These are phyloP conservation scores for Cyclostephanos invisitatus DNA, from an alignment of 108 stramenopile genomes.

Conservation along the genomic window DNA sequence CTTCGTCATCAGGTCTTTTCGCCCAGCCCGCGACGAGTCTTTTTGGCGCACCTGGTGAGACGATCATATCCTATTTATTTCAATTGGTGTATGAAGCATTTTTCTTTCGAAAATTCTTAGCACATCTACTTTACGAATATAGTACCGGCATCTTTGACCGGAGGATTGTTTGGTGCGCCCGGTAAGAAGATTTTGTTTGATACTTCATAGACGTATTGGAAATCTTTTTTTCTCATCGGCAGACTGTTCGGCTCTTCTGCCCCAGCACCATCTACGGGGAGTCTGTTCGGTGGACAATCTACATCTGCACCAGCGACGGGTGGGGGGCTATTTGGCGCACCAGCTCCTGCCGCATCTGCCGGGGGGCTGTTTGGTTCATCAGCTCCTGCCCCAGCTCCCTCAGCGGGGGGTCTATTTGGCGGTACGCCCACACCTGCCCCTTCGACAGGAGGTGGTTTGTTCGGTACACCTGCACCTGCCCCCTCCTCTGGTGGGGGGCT, in stretches of 20 bases:
- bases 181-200: neutral
- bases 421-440: constrained; percentile 13
- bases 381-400: constrained; percentile 51
- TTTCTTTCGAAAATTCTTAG: constrained; percentile 20
- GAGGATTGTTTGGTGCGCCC: constrained; percentile 53
- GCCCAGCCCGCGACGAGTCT: constrained; percentile 44
- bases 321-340: neutral
- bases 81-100: neutral
- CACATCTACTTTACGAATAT: neutral
- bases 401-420: constrained; percentile 36
- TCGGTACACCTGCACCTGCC: neutral
- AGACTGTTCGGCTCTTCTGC: constrained; percentile 50
- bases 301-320: constrained; percentile 36
- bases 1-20: constrained; percentile 24
- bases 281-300: too few relatives aligned
- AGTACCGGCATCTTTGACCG: constrained; percentile 40
- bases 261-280: constrained; percentile 42
- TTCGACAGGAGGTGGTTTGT: neutral
- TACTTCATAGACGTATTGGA: neutral
- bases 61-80: neutral
- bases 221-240: too few relatives aligned
- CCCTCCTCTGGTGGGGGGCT: constrained; percentile 21
- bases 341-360: constrained; percentile 11
- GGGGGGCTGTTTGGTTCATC: constrained; percentile 53
- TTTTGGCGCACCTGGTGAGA: constrained; percentile 56